Evolutionary conservation across 352 stramenopile genomes (phyloP), one percentile per base, ranked within the genome.

Genomic region (Globisporangium cylindrosporum): DNA sequence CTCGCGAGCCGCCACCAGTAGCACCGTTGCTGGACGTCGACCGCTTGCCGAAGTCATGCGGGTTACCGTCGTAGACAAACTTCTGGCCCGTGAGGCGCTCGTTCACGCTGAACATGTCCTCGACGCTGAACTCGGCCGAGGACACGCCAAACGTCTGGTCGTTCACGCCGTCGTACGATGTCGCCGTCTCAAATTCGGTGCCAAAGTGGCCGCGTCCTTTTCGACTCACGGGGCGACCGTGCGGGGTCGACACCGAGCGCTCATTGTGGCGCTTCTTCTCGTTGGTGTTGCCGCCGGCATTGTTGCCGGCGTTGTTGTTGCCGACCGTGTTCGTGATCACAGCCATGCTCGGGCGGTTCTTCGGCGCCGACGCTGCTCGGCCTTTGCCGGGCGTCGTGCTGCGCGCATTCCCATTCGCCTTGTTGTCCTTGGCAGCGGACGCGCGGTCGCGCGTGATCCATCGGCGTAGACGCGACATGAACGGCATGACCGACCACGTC

Each of bases 51-150:
- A 98, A 98, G 59, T 97, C 81, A 71, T 98, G 94, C 34, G 95
- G 94, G 73, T 98, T 98, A 25, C 95, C 95, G 79, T 98, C 91
- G 68, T 98, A 98, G 38, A 92, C 88, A 36, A 98, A 97, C 70
- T 98, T 98, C 25, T 90, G 77, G 15, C 94, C 94, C 22, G 92
- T 92, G 38, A 98, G 73, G 64, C 81, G 79, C 81, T 98, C 93
- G 74, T 98, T 98, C 27, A 97, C 87, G 58, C 78, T 88, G 72
- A 98, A 98, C 95, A 98, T 98, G 34, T 98, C 95, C 69, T 98
- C 92, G 55, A 98, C 95, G 59, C 93, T 94, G 74, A 94, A 92
- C 1, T 80, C 71, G 48, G 91, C 86, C 58, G 84, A 84, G 4
- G 76, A 78, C 20, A 77, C 74, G n/a, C 90, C 90, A 27, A 98